Evolutionary conservation across 345 rosid genomes (phyloP).

Genomic region (Turritis glabra): DNA sequence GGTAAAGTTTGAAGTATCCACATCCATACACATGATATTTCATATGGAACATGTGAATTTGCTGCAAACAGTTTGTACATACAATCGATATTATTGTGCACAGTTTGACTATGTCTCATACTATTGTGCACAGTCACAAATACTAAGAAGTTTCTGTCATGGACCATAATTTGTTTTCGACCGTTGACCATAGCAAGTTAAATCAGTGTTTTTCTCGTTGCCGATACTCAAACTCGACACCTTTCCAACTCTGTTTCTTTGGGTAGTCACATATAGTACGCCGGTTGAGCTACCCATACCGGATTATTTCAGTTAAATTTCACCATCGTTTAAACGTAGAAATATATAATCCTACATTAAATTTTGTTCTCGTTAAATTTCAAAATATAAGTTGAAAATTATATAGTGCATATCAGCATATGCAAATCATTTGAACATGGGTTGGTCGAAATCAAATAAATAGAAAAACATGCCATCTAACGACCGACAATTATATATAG

Average conservation of each 20-base stretch:
- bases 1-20: background rate
- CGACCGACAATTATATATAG: slow-evolving; percentile 21
- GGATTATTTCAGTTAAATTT: background rate
- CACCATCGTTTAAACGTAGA: background rate
- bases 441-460: slow-evolving; percentile 7
- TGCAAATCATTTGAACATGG: background rate
- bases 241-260: no score
- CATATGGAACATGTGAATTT: slow-evolving; percentile 24
- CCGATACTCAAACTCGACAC: no score
- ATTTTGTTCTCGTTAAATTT: background rate
- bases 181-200: no score
- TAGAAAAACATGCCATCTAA: background rate
- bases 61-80: slow-evolving; percentile 20
- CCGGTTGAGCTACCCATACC: no score
- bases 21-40: background rate
- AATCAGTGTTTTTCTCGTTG: no score
- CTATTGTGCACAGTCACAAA: background rate
- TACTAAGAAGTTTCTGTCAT: no score
- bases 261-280: no score
- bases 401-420: background rate
- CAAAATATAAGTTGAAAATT: background rate
- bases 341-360: background rate
- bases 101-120: background rate
- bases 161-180: no score
- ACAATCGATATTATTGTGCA: background rate